Base-by-base conservation (phyloP, 2,329 filamentous ascomycete species). In the Teratosphaeria pseudoeucalypti region DNA sequence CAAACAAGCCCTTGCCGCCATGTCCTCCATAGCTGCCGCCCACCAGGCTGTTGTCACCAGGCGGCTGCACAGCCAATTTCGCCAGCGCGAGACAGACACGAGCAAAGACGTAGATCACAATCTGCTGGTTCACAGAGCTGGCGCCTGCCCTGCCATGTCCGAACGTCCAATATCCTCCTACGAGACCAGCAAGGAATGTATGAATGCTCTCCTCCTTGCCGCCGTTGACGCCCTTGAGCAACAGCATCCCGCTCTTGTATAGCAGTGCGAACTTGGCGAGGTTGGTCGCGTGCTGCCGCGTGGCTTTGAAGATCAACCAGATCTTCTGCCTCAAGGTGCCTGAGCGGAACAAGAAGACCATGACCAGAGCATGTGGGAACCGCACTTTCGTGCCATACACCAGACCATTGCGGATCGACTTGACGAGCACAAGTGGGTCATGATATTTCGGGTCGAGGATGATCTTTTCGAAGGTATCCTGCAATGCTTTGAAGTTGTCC, bases 361-460 rank as follows among this genome's bases (percentile, higher is more conserved):
- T 99, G 57, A 99, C 94, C 67, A 99, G 82, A 62, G 94, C 94
- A 78, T 99, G 94, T 65, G 94, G 94, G 78, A 99, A 97, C 64
- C 94, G 92, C 75, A 99, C 90, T 83, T 97, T 97, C 69, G 89
- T 85, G 62, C 94, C 94, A 77, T 99, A 99, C 64, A 99, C 90
- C 65, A 92, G 86, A 74, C 94, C 94, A 85, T 97, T 99, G 76
- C 94, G 90, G 66, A 94, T 88, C 69, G 86, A 90, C 82, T 99
- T 99, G 74, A 96, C 74, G 66, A 99, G 81, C 60, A 89, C 85
- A 63, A 99, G 83, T 59, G 91, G 74, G 69, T 94, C 90, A 69
- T 94, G 90, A 77, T 96, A 89, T 66, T 85, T 82, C 6, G 92
- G 91, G 73, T 97, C 85, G 63, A 94, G 83, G 66, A 92, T 80